Base-by-base conservation (phyloP, 371 early-diverging fungal genomes). In the Apophysomyces ossiformis region DNA sequence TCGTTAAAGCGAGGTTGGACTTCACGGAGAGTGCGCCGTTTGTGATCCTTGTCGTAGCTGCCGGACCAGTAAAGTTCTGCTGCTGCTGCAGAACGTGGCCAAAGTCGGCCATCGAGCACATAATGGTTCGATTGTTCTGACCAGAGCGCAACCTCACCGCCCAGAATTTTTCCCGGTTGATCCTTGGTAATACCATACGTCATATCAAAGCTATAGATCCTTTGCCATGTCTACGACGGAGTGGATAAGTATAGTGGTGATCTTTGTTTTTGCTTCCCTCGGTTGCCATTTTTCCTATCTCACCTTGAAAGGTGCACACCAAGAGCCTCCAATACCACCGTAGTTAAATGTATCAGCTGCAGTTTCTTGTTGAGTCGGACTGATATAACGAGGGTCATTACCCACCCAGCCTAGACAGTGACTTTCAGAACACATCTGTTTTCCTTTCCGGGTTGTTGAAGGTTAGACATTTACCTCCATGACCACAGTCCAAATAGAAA, bases 1-100 rank as follows among this genome's bases (percentile, higher is more conserved):
- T 81, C 81, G 15, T 71, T 67, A 64, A 81, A 71, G n/a, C 81
- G 76, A 39, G 73, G 74, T 39, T 69, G 69, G 9, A 71, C 73
- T 35, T 72, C 60, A n/a, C 61, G 57, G 6, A 74, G 68, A 0
- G 64, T 72, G 46, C 81, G 76, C 21, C 76, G 74, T 1, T 71
- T 65, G 39, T 87, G 89, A 35, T 76, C 71, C 44, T 76, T 75
- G 58, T 88, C 84, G 57, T 84, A 76, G 71, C 82, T 83, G 26
- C 91, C 93, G 9, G 90, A 87, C 94, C 94, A 93, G 46, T 86
- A 82, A 39, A 88, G 67, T 76, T 92, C 94, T 16, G 92, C 87
- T 56, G 88, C 85, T 35, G 92, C 90, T 18, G 89, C 79, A 56
- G 88, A 70, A 47, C 92, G 89, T 37, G 92, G 92, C 92, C 93